phyloP scores from a whole-genome alignment of 2,329 filamentous ascomycete species.

The Fusarium camptoceras region DNA sequence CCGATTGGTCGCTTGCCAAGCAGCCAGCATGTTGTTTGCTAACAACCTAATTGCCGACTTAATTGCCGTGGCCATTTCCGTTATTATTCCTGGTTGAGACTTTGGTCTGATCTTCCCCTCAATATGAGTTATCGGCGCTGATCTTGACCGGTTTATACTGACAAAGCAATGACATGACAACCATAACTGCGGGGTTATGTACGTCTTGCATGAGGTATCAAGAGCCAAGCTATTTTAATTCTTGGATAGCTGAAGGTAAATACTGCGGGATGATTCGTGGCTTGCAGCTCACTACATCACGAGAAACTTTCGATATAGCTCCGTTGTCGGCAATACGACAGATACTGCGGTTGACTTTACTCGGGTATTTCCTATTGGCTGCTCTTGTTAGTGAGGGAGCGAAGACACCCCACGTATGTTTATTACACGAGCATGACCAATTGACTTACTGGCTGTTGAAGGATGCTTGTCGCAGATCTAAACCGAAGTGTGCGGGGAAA shows the following conservation, averaged over 20 bases:
- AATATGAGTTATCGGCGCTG: not conserved
- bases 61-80: not conserved
- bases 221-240: not conserved
- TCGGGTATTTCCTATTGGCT: not conserved
- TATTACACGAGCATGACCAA: not conserved
- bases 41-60: slow-evolving; percentile 1
- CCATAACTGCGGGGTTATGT: not conserved
- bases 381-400: rapidly evolving
- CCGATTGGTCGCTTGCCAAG: not conserved
- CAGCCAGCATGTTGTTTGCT: not conserved
- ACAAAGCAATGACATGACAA: slow-evolving; percentile 8
- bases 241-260: not conserved
- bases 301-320: not conserved
- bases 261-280: no score
- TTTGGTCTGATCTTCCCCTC: not conserved
- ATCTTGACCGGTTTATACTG: not conserved
- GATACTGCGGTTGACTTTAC: no score
- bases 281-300: not conserved
- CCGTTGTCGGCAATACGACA: not conserved
- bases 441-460: not conserved
- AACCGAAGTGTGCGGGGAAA: slow-evolving; percentile 11
- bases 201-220: not conserved
- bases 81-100: not conserved
- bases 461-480: slow-evolving; percentile 3
- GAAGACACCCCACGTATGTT: no score